Percentiles rank a stretch among this genome's conserved stretches.
Evolutionary conservation across 202 grass and related monocot genomes (phyloP).

Genomic region (Zoysia matrella): DNA sequence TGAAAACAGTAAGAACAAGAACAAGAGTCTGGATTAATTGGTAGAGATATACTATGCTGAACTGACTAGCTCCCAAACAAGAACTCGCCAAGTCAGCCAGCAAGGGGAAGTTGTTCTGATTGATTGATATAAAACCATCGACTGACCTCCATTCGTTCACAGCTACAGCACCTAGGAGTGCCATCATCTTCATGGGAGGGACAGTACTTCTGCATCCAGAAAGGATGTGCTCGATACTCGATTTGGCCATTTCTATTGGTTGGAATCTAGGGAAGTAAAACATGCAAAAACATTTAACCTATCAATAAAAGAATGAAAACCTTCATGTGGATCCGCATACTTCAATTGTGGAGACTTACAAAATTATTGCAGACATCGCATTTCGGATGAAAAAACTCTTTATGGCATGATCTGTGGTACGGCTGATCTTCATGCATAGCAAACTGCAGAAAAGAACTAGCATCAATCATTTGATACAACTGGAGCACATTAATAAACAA

Average conservation of each 20-base stretch:
- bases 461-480: constrained; percentile 37
- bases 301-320: constrained; percentile 4
- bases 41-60: too few species aligned
- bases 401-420: constrained; percentile 92
- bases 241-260: constrained; percentile 46
- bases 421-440: constrained; percentile 88
- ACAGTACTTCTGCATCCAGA: constrained; percentile 66
- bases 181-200: constrained; percentile 62
- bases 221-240: constrained; percentile 63
- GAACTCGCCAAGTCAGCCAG: background rate
- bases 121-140: constrained; percentile 45
- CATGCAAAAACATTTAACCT: background rate
- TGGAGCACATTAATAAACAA: background rate
- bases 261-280: constrained; percentile 63
- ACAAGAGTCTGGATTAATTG: too few species aligned
- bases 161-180: constrained; percentile 64
- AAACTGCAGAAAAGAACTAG: constrained; percentile 59
- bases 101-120: background rate
- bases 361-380: constrained; percentile 91
- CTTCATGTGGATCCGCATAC: constrained; percentile 4
- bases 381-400: constrained; percentile 88
- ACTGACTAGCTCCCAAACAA: background rate
- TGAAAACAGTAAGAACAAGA: background rate
- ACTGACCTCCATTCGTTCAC: constrained; percentile 65
- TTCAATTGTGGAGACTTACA: constrained; percentile 58